Evolutionary conservation across 805 yeast species (phyloP).

Genomic region (Candida khao-thaluensis): DNA sequence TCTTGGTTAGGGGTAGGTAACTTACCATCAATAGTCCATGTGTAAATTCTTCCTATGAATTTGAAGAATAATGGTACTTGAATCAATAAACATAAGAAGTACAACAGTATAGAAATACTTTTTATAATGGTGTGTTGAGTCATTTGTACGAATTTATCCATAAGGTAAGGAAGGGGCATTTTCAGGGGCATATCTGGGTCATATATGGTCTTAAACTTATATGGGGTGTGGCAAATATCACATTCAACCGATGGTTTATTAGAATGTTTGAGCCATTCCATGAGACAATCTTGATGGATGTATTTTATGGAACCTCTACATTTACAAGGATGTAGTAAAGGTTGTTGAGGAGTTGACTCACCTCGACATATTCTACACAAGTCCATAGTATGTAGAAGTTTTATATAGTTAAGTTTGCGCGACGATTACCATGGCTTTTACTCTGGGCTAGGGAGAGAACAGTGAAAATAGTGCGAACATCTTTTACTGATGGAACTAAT

Average conservation of each 20-base stretch:
- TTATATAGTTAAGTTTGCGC: no score
- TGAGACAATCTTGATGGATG: slow-evolving; percentile 87
- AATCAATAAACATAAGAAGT: slow-evolving; percentile 41
- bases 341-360: slow-evolving; percentile 76
- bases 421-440: no score
- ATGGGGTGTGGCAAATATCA: slow-evolving; percentile 83
- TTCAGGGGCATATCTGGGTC: slow-evolving; percentile 60
- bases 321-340: slow-evolving; percentile 86
- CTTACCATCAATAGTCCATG: slow-evolving; percentile 56
- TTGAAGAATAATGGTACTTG: slow-evolving; percentile 63
- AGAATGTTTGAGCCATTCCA: slow-evolving; percentile 81
- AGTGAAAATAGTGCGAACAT: no score
- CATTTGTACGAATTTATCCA: slow-evolving; percentile 34
- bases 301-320: slow-evolving; percentile 92
- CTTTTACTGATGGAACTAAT: no score
- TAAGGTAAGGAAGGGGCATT: slow-evolving; percentile 55
- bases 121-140: slow-evolving; percentile 17
- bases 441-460: no score
- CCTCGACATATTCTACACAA: slow-evolving; percentile 92
- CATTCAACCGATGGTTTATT: slow-evolving; percentile 61
- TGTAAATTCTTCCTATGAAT: slow-evolving; percentile 50
- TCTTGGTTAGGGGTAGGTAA: slow-evolving; percentile 37
- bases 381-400: no score
- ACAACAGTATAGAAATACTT: slow-evolving; percentile 28
- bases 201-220: slow-evolving; percentile 65